These are phyloP conservation scores for Termitomyces sp. DNA, from an alignment of 768 basidiomycete genomes.

Conservation along the genomic window DNA sequence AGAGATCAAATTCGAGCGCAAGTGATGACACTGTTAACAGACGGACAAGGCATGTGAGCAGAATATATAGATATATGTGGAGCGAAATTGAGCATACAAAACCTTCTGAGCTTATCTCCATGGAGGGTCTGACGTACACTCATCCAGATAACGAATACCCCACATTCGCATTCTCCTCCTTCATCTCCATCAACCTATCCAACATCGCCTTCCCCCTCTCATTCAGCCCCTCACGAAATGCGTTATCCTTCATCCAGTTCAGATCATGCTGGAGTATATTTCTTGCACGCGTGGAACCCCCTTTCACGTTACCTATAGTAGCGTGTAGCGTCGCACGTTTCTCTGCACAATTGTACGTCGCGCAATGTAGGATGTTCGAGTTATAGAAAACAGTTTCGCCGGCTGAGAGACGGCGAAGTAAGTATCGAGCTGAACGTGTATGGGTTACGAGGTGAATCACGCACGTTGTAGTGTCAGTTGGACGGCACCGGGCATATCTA, in stretches of 20 bases:
- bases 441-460: conserved; percentile 9
- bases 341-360: conserved; percentile 45
- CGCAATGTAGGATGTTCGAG: conserved; percentile 74
- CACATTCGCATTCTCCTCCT: conserved; percentile 34
- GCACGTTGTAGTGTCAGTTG: conserved; percentile 49
- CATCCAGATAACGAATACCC: conserved; percentile 44
- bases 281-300: conserved; percentile 57
- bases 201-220: conserved; percentile 49
- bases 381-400: conserved; percentile 81
- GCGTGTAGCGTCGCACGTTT: conserved; percentile 67
- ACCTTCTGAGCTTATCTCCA: not conserved
- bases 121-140: not conserved
- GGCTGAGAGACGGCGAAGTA: conserved; percentile 28
- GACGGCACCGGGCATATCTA: conserved; percentile 67
- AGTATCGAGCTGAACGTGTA: not conserved
- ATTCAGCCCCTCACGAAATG: conserved; percentile 42
- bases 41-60: too few species aligned
- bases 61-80: not conserved
- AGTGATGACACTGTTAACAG: too few species aligned
- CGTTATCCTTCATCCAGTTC: conserved; percentile 56
- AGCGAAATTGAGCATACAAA: not conserved
- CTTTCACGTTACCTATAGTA: conserved; percentile 56
- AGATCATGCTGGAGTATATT: conserved; percentile 76
- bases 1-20: too few species aligned
- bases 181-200: conserved; percentile 50